Percentiles rank a stretch among this genome's conserved stretches.
Evolutionary conservation across 192 early-diverging fungal genomes (phyloP).

Genomic region (Backusella parvicylindrica): DNA sequence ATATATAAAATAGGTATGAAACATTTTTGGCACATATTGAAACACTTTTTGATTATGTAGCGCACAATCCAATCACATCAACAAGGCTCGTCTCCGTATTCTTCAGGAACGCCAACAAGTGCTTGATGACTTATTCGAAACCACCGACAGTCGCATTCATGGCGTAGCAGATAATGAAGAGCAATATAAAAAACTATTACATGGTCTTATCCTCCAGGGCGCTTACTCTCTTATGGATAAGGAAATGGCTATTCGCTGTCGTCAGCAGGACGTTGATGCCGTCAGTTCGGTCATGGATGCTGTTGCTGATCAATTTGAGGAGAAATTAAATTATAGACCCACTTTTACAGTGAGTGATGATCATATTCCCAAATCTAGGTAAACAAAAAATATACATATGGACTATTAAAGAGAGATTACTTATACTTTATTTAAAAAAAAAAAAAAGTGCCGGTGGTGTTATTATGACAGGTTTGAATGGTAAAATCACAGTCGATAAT

Average conservation of each 20-base stretch:
- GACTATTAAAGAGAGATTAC: neutral
- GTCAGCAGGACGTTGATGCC: slow-evolving; percentile 63
- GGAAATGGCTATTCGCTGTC: slow-evolving; percentile 65
- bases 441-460: slow-evolving; percentile 85
- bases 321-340: slow-evolving; percentile 46
- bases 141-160: slow-evolving; percentile 61
- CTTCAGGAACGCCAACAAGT: slow-evolving; percentile 86
- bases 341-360: slow-evolving; percentile 53
- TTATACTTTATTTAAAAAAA: no score
- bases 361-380: slow-evolving; percentile 67
- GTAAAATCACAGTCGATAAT: slow-evolving; percentile 82
- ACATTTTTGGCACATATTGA: neutral
- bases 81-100: slow-evolving; percentile 91
- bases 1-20: neutral
- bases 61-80: slow-evolving; percentile 91
- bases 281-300: slow-evolving; percentile 56
- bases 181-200: slow-evolving; percentile 62
- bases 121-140: slow-evolving; percentile 76
- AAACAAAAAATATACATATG: neutral
- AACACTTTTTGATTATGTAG: slow-evolving; percentile 37
- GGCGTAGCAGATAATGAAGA: slow-evolving; percentile 53
- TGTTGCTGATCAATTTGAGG: slow-evolving; percentile 52
- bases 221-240: slow-evolving; percentile 86
- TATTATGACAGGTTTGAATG: slow-evolving; percentile 69
- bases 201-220: slow-evolving; percentile 78